Evolutionary conservation across 768 basidiomycete species (phyloP).

Genomic region (Collybiopsis confluens): DNA sequence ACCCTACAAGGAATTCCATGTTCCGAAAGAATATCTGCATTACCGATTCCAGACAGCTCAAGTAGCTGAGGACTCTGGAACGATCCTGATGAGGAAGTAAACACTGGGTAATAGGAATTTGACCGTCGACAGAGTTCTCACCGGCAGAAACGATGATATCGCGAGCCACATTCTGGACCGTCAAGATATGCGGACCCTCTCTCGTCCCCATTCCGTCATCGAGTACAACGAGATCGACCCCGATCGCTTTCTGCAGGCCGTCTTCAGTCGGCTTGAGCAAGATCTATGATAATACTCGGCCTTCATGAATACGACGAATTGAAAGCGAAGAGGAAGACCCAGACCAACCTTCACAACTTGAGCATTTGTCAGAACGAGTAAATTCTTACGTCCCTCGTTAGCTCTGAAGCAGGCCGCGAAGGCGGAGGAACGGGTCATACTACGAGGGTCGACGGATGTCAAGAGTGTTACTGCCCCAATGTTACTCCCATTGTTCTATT

Average conservation of each 20-base stretch:
- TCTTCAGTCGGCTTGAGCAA: conserved; percentile 3
- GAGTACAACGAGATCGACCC: conserved; percentile 37
- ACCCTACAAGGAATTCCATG: conserved; percentile 23
- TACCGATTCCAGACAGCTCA: conserved; percentile 47
- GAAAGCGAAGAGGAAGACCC: background rate
- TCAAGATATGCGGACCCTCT: conserved; percentile 16
- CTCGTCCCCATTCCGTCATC: conserved; percentile 10
- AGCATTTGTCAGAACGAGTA: conserved; percentile 28
- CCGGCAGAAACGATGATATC: conserved; percentile 47
- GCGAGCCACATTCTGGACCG: conserved; percentile 31
- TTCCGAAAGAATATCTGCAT: conserved; percentile 20
- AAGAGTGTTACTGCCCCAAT: conserved; percentile 3
- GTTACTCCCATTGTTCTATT: conserved; percentile 9
- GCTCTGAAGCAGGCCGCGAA: conserved; percentile 14
- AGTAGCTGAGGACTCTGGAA: conserved; percentile 33
- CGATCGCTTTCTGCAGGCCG: conserved; percentile 29
- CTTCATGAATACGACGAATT: background rate
- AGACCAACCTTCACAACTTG: conserved; percentile 17
- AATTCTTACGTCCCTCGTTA: conserved; percentile 19
- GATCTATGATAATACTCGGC: too few relatives aligned
- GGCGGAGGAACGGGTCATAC: conserved; percentile 14
- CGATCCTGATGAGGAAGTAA: conserved; percentile 8
- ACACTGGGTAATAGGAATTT: background rate
- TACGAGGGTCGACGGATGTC: conserved; percentile 12
- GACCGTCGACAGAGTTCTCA: conserved; percentile 4